Evolutionary conservation across 805 yeast genomes (phyloP), one percentile per base, ranked within the genome.

Genomic region (Torulaspora franciscae): DNA sequence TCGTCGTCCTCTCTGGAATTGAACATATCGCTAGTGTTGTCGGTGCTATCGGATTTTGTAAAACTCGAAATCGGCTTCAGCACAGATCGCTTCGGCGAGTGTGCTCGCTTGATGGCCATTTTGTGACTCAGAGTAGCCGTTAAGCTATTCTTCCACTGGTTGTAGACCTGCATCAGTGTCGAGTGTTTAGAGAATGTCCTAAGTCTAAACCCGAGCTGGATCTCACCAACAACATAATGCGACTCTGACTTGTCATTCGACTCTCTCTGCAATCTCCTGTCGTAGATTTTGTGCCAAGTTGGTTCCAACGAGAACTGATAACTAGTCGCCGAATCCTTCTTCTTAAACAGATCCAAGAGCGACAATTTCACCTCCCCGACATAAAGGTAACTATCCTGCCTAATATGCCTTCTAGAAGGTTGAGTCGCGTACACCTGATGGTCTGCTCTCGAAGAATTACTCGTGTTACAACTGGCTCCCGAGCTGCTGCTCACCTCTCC

Each of bases 301-400:
- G 57, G 51, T 2, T 42, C 46, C 6, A 45, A 36, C 4, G 48
- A 30, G 36, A 60, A 61, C 23, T 46, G 47, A 33, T 55, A 58
- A 37, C 54, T 47, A n/a, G 50, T 48, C 7, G 43, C 35, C 9
- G 45, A 45, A 30, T 51, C 52, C 34, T 46, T 47, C 7, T 47
- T 43, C 32, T 52, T 55, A 46, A 63, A 63, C 10, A 63, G 26
- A n/a, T 59, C 59, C 19, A 57, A 40, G 5, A 63, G 32, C 3
- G 64, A 58, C 8, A 63, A 9, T 52, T 55, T 59, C 1, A 55
- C 55, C 46, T 63, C 67, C 11, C 66, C 67, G 9, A 63, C 45
- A 27, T 63, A 63, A 22, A 63, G 43, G 41, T 59, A 61, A 30
- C 45, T 48, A 10, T 46, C 45, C 15, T 45, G 38, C 6, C 40